Evolutionary conservation across 2,329 filamentous ascomycete genomes (phyloP), one percentile per base, ranked within the genome.

Genomic region (Elsinoe ampelina): DNA sequence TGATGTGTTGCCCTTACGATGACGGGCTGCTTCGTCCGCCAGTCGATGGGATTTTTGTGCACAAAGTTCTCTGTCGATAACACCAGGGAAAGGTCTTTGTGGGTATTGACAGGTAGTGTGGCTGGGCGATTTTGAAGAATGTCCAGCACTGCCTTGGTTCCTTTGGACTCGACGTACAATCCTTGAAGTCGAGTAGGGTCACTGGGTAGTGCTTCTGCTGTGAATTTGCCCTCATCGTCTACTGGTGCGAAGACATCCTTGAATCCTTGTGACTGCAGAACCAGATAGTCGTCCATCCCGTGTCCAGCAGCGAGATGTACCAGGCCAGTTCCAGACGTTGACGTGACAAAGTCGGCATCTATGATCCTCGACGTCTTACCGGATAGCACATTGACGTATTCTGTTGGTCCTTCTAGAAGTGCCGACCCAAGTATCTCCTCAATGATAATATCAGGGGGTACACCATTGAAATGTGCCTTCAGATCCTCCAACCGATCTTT

Each of bases 1-100:
- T 98, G 93, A 36, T 91, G 89, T 0, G 95, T 98, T 2, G 93
- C 92, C 62, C 93, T 78, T 34, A 95, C 82, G 59, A 98, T 89
- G 51, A 98, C 85, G 1, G 93, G 93, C 63, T 87, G 79, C 71
- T 97, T 98, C 0, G 92, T 95, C 55, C 93, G 81, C 93, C 93
- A 98, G 72, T 98, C 93, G 63, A 97, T 95, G 0, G 93, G 93
- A 68, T 97, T 97, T 70, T 95, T 97, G 76, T 98, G 93, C 54
- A 78, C 79, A 67, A 92, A 86, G 57, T 77, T 77, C 63, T 95
- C 86, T 3, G 80, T 80, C 38, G 79, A 78, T 39, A 96, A 73
- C 2, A 97, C 79, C n/a, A 75, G 68, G 2, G 59, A 59, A 6
- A 55, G 36, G 2, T 43, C 48, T 22, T 36, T n/a, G 13, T 56